Evolutionary conservation across 2,329 filamentous ascomycete genomes (phyloP).

Genomic region (Microdochium trichocladiopsis): DNA sequence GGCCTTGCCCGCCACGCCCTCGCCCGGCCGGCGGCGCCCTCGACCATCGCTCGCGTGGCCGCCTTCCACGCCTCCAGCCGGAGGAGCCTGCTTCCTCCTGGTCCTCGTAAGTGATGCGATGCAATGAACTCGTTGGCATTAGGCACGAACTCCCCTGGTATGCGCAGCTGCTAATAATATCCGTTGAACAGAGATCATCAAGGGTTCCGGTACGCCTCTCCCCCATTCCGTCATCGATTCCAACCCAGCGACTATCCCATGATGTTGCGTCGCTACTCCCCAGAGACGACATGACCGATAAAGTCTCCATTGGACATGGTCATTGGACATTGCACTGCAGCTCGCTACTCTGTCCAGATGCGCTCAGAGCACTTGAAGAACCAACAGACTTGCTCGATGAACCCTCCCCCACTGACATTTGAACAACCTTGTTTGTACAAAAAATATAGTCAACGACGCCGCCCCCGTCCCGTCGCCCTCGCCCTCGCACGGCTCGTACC

Average conservation of each 20-base stretch:
- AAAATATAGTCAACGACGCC: conserved; percentile 71
- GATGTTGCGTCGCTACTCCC: neutral
- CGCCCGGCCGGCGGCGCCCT: conserved; percentile 19
- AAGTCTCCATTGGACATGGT: no score
- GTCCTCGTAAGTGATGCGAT: conserved; percentile 63
- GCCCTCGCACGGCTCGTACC: conserved; percentile 87
- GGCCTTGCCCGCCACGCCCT: conserved; percentile 19
- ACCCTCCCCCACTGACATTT: no score
- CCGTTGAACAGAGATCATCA: conserved; percentile 55
- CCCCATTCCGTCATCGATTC: conserved; percentile 4
- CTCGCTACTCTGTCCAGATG: no score
- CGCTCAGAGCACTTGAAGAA: no score
- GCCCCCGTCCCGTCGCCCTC: conserved; percentile 64
- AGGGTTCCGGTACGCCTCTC: conserved; percentile 62
- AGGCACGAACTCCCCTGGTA: no score
- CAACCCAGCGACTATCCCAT: conserved; percentile 8
- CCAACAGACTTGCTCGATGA: no score
- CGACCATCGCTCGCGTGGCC: conserved; percentile 47
- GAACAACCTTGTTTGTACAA: no score
- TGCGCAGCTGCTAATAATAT: conserved; percentile 31
- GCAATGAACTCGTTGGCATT: neutral
- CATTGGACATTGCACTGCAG: no score
- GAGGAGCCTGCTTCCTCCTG: conserved; percentile 71
- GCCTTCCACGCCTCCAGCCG: conserved; percentile 82
- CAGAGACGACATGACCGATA: neutral